phyloP scores from a whole-genome alignment of 305 asterid genomes.

The Fraxinus greggii region DNA sequence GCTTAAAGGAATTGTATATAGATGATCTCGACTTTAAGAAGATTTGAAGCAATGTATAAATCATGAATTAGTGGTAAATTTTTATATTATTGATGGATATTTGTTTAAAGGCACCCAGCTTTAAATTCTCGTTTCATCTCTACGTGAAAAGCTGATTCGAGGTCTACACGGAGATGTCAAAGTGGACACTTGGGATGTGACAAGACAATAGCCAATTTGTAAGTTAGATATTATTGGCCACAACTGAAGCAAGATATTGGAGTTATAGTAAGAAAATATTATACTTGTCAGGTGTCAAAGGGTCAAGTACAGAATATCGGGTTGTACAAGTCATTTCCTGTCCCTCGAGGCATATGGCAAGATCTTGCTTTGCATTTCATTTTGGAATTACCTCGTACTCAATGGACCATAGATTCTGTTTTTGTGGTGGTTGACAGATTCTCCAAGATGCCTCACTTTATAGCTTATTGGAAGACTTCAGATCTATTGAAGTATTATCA shows the following conservation, averaged over 20 bases:
- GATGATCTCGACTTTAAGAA: not conserved
- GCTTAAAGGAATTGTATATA: not conserved
- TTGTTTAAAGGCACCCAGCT: not conserved
- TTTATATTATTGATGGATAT: not conserved
- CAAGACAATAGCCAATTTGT: not conserved
- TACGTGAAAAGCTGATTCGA: not conserved
- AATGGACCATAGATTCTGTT: too few species aligned
- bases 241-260: not conserved
- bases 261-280: not conserved
- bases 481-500: too few species aligned
- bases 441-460: not conserved
- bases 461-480: not conserved
- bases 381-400: not conserved
- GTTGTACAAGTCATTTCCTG: not conserved
- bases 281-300: not conserved
- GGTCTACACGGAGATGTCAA: not conserved
- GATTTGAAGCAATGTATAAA: too few species aligned
- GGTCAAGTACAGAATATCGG: not conserved
- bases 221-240: too few species aligned
- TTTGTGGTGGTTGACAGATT: not conserved
- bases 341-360: not conserved
- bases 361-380: not conserved
- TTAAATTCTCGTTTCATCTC: not conserved
- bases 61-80: not conserved
- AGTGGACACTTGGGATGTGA: not conserved